These are phyloP conservation scores for Chytridium lagenaria DNA, from an alignment of 371 early-diverging fungal species.

Conservation along the genomic window DNA sequence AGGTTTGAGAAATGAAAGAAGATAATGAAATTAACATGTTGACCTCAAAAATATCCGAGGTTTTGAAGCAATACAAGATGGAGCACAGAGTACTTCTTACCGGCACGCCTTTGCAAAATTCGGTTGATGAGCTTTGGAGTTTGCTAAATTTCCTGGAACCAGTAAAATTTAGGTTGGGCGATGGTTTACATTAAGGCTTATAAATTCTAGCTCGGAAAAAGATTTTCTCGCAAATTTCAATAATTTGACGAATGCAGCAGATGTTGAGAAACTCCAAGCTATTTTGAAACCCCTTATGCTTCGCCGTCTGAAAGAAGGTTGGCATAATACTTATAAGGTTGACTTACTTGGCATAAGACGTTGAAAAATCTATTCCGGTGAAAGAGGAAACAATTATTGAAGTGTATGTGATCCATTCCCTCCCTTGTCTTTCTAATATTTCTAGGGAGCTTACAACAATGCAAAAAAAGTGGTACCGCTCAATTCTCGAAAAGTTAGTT, in stretches of 20 bases:
- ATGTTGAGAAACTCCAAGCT: slow-evolving; percentile 81
- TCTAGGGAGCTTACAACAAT: slow-evolving; percentile 79
- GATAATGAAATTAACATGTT: slow-evolving; percentile 20
- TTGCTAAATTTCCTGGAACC: slow-evolving; percentile 93
- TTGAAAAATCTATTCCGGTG: slow-evolving; percentile 94
- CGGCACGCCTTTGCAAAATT: slow-evolving; percentile 96
- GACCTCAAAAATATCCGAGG: slow-evolving; percentile 71
- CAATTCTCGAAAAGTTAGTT: slow-evolving; percentile 84
- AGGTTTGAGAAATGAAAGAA: slow-evolving; percentile 35
- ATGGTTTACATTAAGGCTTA: slow-evolving; percentile 60
- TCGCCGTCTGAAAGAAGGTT: slow-evolving; percentile 90
- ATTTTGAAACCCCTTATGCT: slow-evolving; percentile 91
- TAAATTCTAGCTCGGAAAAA: slow-evolving; percentile 59
- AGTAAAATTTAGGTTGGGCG: slow-evolving; percentile 68
- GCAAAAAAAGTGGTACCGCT: slow-evolving; percentile 93
- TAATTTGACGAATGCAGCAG: slow-evolving; percentile 73
- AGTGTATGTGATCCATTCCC: slow-evolving; percentile 55
- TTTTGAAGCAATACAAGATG: slow-evolving; percentile 69
- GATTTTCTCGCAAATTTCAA: slow-evolving; percentile 81
- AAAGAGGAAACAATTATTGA: slow-evolving; percentile 95
- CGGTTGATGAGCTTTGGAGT: slow-evolving; percentile 89
- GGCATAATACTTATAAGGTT: not conserved
- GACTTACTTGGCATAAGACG: slow-evolving; percentile 63
- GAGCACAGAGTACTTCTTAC: slow-evolving; percentile 80
- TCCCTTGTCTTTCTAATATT: not conserved